A percentile compares a stretch with the other conserved stretches of the same genome.
These are phyloP conservation scores for Sugiyamaella castrensis DNA, from an alignment of 1,139 yeast genomes.

Conservation along the genomic window DNA sequence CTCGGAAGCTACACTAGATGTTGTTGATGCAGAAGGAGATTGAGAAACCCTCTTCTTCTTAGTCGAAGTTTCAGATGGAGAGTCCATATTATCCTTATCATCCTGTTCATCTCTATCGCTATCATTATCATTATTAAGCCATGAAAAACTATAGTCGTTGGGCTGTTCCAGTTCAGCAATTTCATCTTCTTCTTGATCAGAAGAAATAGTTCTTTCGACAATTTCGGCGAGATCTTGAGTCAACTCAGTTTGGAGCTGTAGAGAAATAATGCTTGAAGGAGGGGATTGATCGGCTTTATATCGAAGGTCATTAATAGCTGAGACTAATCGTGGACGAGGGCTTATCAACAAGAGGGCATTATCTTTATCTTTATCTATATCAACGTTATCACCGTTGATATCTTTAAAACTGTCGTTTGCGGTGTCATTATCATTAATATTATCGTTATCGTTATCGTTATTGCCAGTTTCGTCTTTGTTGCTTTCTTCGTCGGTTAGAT, in stretches of 20 bases:
- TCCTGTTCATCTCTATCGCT: background rate
- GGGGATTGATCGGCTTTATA: background rate
- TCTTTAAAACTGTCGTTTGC: too few relatives aligned
- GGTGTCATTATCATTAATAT: too few relatives aligned
- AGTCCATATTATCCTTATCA: background rate
- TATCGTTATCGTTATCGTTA: too few relatives aligned
- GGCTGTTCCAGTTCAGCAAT: background rate
- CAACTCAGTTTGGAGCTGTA: conserved; percentile 1
- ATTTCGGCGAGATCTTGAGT: conserved; percentile 6
- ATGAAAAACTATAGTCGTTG: too few relatives aligned
- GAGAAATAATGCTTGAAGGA: background rate
- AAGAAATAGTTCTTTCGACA: background rate
- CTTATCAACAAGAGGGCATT: too few relatives aligned
- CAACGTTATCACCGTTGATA: too few relatives aligned
- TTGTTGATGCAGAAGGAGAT: background rate
- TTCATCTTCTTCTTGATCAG: conserved; percentile 4
- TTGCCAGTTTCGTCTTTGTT: too few relatives aligned
- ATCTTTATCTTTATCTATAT: too few relatives aligned
- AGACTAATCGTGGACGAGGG: too few relatives aligned
- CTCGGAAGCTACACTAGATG: background rate
- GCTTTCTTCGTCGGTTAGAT: too few relatives aligned
- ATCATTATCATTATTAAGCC: too few relatives aligned
- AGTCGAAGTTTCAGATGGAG: background rate
- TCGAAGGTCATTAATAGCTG: background rate
- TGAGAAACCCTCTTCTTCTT: background rate